Evolutionary conservation across 208 protist species (phyloP).

Genomic region (Leishmania lainsoni): DNA sequence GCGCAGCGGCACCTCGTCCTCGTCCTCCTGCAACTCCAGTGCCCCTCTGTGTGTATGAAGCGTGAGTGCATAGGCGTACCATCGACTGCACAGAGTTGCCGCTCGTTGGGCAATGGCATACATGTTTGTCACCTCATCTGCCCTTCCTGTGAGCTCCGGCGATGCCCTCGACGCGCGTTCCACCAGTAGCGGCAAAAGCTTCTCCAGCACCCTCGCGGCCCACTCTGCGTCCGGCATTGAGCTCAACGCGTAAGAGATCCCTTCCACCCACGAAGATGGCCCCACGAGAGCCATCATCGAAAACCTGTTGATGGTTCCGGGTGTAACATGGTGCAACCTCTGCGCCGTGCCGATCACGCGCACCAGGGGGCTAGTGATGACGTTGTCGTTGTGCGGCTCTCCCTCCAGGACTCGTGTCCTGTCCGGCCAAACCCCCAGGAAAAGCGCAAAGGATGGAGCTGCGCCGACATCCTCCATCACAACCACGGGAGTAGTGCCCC

Average conservation of each 20-base stretch:
- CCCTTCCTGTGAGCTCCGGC: slow-evolving; percentile 20
- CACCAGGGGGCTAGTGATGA: slow-evolving; percentile 8
- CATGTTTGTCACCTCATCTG: slow-evolving; percentile 29
- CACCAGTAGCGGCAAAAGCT: slow-evolving; percentile 39
- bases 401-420: slow-evolving; percentile 12
- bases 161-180: slow-evolving; percentile 28
- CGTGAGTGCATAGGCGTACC: slow-evolving; percentile 50
- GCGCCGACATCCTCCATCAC: slow-evolving; percentile 31
- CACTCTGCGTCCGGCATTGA: slow-evolving; percentile 22
- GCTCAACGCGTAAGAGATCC: slow-evolving; percentile 9
- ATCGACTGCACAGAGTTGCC: slow-evolving; percentile 48
- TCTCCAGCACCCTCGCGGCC: slow-evolving; percentile 27
- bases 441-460: slow-evolving; percentile 25
- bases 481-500: slow-evolving; percentile 6
- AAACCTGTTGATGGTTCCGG: slow-evolving; percentile 23
- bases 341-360: slow-evolving; percentile 24
- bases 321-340: slow-evolving; percentile 12
- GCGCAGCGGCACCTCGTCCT: slow-evolving; percentile 31
- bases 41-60: slow-evolving; percentile 27
- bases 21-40: slow-evolving; percentile 34
- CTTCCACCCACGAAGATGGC: slow-evolving; percentile 13
- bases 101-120: slow-evolving; percentile 32
- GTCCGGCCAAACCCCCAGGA: slow-evolving; percentile 21
- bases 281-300: slow-evolving; percentile 25
- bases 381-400: slow-evolving; percentile 10